These are phyloP conservation scores for Elsinoe fawcettii DNA, from an alignment of 2,329 filamentous ascomycete genomes.

Conservation along the genomic window DNA sequence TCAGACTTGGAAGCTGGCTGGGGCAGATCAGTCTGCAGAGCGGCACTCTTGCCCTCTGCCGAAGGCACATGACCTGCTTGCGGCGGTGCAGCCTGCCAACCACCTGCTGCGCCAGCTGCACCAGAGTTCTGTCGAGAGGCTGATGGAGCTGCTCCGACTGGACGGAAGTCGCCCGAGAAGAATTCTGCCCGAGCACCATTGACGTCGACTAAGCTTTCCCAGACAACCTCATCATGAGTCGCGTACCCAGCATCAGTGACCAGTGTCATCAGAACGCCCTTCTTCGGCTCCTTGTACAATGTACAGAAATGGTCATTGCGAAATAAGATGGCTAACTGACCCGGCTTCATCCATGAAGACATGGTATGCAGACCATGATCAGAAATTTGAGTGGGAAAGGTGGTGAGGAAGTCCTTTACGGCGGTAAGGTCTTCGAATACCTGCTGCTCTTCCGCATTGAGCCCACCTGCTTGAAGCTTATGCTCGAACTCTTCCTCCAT, in stretches of 20 bases:
- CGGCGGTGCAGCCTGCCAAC: slow-evolving; percentile 50
- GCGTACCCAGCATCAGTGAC: slow-evolving; percentile 92
- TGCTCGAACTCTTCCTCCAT: slow-evolving; percentile 80
- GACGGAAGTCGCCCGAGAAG: slow-evolving; percentile 81
- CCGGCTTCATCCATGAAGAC: slow-evolving; percentile 60
- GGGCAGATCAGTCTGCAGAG: slow-evolving; percentile 8
- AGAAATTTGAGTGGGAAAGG: slow-evolving; percentile 81
- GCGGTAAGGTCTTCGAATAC: slow-evolving; percentile 73
- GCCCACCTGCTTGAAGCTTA: slow-evolving; percentile 58
- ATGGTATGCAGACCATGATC: slow-evolving; percentile 71
- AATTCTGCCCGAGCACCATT: slow-evolving; percentile 76
- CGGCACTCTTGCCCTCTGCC: not conserved
- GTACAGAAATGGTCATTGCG: slow-evolving; percentile 97
- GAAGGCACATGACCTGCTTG: slow-evolving; percentile 18
- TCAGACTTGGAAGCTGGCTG: slow-evolving; percentile 40
- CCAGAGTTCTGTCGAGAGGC: slow-evolving; percentile 17
- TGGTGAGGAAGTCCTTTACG: slow-evolving; percentile 74
- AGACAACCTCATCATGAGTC: slow-evolving; percentile 82
- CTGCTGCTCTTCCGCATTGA: slow-evolving; percentile 66
- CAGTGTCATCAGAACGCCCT: slow-evolving; percentile 66
- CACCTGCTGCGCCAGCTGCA: slow-evolving; percentile 29
- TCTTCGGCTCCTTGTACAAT: slow-evolving; percentile 77
- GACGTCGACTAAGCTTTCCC: slow-evolving; percentile 87
- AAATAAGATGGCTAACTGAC: slow-evolving; percentile 83
- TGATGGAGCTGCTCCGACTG: slow-evolving; percentile 57